These are phyloP conservation scores for Podospora anserina DNA, from an alignment of 495 filamentous ascomycete species.

Conservation along the genomic window DNA sequence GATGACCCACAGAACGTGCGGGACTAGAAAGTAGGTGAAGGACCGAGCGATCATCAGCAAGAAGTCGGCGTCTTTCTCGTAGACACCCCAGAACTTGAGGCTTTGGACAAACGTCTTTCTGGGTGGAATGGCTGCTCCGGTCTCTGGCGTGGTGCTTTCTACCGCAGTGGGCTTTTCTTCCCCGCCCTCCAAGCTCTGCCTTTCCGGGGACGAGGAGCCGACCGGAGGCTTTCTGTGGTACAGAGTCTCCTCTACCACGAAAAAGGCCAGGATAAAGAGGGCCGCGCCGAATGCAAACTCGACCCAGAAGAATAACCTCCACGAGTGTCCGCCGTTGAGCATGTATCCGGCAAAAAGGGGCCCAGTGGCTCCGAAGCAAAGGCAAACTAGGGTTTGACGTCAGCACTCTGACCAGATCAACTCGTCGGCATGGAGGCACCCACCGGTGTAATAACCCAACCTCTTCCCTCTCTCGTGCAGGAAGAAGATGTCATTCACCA, in stretches of 20 bases:
- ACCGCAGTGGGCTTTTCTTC: conserved; percentile 25
- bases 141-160: conserved; percentile 16
- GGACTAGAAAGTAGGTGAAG: conserved; percentile 57
- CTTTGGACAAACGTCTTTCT: conserved; percentile 48
- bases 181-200: conserved; percentile 22
- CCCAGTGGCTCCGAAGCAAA: conserved; percentile 58
- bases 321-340: conserved; percentile 59
- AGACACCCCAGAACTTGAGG: conserved; percentile 48
- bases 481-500: conserved; percentile 67
- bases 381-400: conserved; percentile 41
- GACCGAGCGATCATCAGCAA: conserved; percentile 54
- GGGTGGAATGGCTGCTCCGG: conserved; percentile 26
- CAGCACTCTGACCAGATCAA: neutral
- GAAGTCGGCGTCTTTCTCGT: conserved; percentile 52
- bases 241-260: conserved; percentile 60
- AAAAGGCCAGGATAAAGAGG: conserved; percentile 55
- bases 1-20: conserved; percentile 59
- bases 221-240: conserved; percentile 45
- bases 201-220: neutral
- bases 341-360: conserved; percentile 62
- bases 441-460: conserved; percentile 59
- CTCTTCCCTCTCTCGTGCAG: conserved; percentile 58
- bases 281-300: conserved; percentile 56
- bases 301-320: conserved; percentile 65
- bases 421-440: neutral